Evolutionary conservation across 78 protist genomes (phyloP), one percentile per base, ranked within the genome.

Genomic region (Diacronema lutheri): DNA sequence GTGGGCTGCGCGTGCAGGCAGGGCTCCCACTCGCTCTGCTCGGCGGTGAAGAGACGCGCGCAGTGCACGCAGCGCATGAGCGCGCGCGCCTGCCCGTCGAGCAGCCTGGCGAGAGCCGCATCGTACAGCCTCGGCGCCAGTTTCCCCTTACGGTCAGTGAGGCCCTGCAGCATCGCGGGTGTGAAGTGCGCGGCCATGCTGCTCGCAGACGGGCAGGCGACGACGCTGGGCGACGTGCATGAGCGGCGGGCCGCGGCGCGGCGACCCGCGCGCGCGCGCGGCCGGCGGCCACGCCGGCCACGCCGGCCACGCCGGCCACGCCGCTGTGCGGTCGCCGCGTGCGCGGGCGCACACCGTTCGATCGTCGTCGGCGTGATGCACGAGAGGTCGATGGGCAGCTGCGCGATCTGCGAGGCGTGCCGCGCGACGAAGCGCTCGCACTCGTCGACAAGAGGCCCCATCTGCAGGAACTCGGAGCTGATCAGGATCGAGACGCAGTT

Each of bases 391-490:
- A 84, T 21, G 29, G 88, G 88, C 44, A 84, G 46, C 72, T 31
- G 23, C 13, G 60, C 13, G 37, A 84, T 46, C 29, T 56, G 58
- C 56, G 6, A 0, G 57, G 33, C 40, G 46, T 66, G 4, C 16
- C 9, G 29, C 21, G 10, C 55, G 19, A 84, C 10, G 56, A 26
- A 84, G 10, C 0, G 12, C 25, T 66, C 11, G 46, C 84, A 84
- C 33, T n/a, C 29, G 10, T 0, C 29, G 26, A 66, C 69, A 31
- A 83, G 38, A 19, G 14, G 12, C 26, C 2, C n/a, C 87, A 83
- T 83, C 65, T 83, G 81, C 80, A 84, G 60, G 31, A 84, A 84
- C 14, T 71, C 88, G 29, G 82, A 37, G 37, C 81, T 69, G 69
- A 84, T 77, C 41, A 84, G 40, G 38, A 84, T 69, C 50, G 82